Conservation (phyloP, 129 eudicot genomes). For the Centella asiatica region DNA sequence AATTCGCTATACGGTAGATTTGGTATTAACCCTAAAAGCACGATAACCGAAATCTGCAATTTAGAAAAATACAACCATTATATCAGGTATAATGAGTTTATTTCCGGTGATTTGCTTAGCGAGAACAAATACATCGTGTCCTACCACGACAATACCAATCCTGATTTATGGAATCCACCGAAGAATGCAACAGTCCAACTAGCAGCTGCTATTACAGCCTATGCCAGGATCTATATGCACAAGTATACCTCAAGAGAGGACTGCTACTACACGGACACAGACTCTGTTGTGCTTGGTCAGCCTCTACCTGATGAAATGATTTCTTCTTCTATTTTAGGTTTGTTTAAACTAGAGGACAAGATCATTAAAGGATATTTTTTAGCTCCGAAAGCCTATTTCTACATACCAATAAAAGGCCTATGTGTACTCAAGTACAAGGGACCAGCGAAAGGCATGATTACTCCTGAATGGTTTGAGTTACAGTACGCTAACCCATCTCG, state of each 20-base stretch:
- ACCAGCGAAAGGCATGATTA: background rate
- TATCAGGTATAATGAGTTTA: background rate
- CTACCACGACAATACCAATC: background rate
- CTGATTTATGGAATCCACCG: background rate
- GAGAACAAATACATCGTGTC: background rate
- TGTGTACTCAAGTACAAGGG: background rate
- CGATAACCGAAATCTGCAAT: constrained; percentile 3
- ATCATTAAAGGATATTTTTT: too few relatives aligned
- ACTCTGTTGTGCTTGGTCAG: background rate
- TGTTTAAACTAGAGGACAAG: too few relatives aligned
- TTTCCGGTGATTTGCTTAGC: background rate
- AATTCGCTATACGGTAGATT: constrained; percentile 16
- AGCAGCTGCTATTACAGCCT: background rate
- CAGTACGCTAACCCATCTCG: background rate
- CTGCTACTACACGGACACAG: background rate
- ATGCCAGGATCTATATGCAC: background rate
- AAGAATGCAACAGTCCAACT: background rate
- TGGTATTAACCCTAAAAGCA: constrained; percentile 13
- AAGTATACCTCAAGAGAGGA: background rate
- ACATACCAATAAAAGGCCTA: too few relatives aligned
- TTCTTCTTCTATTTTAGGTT: too few relatives aligned
- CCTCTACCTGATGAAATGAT: background rate
- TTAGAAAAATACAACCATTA: background rate
- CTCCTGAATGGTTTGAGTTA: background rate
- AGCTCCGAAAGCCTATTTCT: too few relatives aligned